Conservation (phyloP, 2,329 filamentous ascomycete genomes). For the Myriangium duriaei region DNA sequence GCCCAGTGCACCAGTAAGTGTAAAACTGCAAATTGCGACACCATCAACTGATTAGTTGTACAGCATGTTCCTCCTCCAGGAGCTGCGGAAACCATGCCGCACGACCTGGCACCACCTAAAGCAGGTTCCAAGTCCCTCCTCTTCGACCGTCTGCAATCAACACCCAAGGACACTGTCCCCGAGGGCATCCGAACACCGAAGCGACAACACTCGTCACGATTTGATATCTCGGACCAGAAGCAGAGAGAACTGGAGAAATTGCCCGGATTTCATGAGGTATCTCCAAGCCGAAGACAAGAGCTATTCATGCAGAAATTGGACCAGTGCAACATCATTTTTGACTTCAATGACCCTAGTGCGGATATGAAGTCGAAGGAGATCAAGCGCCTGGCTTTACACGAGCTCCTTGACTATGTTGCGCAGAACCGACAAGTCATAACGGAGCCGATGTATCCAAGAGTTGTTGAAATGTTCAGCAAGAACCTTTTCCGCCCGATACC, state of each 20-base stretch:
- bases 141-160: conserved; percentile 80
- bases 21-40: conserved; percentile 11
- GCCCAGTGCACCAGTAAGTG: conserved; percentile 76
- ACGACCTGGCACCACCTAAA: conserved; percentile 89
- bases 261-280: conserved; percentile 93
- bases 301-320: conserved; percentile 99
- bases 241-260: conserved; percentile 89
- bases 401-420: conserved; percentile 92
- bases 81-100: conserved; percentile 92
- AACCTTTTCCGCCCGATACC: conserved; percentile 96
- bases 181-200: conserved; percentile 92
- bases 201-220: conserved; percentile 91
- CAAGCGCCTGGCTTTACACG: conserved; percentile 89
- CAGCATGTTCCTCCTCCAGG: conserved; percentile 88
- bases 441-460: conserved; percentile 95
- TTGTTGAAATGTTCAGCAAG: conserved; percentile 99
- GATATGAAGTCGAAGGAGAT: conserved; percentile 99
- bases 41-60: conserved; percentile 13
- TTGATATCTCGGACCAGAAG: conserved; percentile 88
- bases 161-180: conserved; percentile 79
- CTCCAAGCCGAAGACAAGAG: conserved; percentile 85
- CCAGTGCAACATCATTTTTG: conserved; percentile 99
- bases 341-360: conserved; percentile 95
- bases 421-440: conserved; percentile 98
- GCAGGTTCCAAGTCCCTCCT: conserved; percentile 78